Evolutionary conservation across 805 yeast genomes (phyloP).

Genomic region (Schwanniomyces polymorphus): DNA sequence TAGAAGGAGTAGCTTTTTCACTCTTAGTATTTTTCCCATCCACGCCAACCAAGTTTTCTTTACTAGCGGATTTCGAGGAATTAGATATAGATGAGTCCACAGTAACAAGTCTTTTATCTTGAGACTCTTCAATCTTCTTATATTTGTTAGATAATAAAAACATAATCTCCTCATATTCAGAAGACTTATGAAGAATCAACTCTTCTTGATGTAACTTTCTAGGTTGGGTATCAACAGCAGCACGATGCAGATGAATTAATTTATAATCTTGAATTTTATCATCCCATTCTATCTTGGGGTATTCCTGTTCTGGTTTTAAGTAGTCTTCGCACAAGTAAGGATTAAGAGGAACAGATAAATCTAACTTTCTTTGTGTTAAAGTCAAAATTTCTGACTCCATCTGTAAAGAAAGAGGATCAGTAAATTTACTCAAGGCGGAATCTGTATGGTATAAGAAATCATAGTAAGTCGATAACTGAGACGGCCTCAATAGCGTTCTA

Average conservation of each 20-base stretch:
- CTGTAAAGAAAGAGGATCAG: slow-evolving; percentile 74
- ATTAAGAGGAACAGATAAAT: slow-evolving; percentile 70
- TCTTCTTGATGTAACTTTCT: slow-evolving; percentile 45
- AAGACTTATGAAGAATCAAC: slow-evolving; percentile 59
- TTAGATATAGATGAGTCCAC: slow-evolving; percentile 30
- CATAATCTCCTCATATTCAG: slow-evolving; percentile 90
- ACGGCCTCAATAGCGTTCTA: slow-evolving; percentile 76
- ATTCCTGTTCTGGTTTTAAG: slow-evolving; percentile 47
- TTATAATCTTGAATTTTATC: slow-evolving; percentile 32
- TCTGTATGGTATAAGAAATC: slow-evolving; percentile 86
- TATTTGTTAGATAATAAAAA: slow-evolving; percentile 40
- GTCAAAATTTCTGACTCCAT: slow-evolving; percentile 88
- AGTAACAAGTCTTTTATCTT: slow-evolving; percentile 38
- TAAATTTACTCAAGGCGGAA: slow-evolving; percentile 66
- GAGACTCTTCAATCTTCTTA: slow-evolving; percentile 36
- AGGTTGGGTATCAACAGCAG: slow-evolving; percentile 26
- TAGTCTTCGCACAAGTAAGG: slow-evolving; percentile 56
- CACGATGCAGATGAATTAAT: slow-evolving; percentile 30
- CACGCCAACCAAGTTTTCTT: slow-evolving; percentile 25
- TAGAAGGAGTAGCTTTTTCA: slow-evolving; percentile 10
- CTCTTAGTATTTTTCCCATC: slow-evolving; percentile 26
- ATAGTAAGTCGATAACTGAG: slow-evolving; percentile 77
- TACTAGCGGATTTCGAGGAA: slow-evolving; percentile 16
- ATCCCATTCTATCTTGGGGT: slow-evolving; percentile 47
- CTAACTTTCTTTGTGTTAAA: slow-evolving; percentile 73